phyloP scores from a whole-genome alignment of 345 rosid genomes.

The Populus tremula region DNA sequence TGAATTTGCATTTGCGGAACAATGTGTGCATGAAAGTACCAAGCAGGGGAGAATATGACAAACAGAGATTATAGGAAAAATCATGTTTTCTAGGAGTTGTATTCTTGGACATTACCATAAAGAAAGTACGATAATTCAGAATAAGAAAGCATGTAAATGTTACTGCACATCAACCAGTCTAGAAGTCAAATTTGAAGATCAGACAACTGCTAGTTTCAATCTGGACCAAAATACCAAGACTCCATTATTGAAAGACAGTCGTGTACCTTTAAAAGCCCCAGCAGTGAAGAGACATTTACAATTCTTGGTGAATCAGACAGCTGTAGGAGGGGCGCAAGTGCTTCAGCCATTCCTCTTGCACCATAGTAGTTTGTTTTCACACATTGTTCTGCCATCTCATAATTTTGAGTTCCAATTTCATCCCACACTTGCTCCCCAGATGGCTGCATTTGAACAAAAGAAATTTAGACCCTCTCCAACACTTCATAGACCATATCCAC shows the following conservation, averaged over 20 bases:
- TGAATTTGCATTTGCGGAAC: no score
- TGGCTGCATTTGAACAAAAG: constrained; percentile 14
- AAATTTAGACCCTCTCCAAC: no score
- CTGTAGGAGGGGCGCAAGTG: constrained; percentile 38
- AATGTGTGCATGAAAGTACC: neutral
- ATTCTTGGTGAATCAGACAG: constrained; percentile 41
- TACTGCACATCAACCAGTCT: neutral
- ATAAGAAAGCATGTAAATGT: neutral
- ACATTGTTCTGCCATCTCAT: constrained; percentile 37
- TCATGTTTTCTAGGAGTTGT: neutral
- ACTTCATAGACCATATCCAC: no score
- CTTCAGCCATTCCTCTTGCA: constrained; percentile 29
- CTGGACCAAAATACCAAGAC: neutral
- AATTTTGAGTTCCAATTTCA: constrained; percentile 10
- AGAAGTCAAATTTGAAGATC: neutral
- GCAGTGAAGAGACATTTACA: constrained; percentile 29
- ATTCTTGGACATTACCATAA: neutral
- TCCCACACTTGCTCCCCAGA: constrained; percentile 18
- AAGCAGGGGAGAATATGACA: neutral
- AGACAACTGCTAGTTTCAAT: neutral
- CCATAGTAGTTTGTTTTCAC: constrained; percentile 47
- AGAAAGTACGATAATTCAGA: neutral
- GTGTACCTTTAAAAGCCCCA: constrained; percentile 29
- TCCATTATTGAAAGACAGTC: neutral
- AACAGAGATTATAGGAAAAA: neutral